Percentiles rank a stretch among this genome's conserved stretches.
Conservation (phyloP, 2,329 filamentous ascomycete genomes). For the Eutypa lata region DNA sequence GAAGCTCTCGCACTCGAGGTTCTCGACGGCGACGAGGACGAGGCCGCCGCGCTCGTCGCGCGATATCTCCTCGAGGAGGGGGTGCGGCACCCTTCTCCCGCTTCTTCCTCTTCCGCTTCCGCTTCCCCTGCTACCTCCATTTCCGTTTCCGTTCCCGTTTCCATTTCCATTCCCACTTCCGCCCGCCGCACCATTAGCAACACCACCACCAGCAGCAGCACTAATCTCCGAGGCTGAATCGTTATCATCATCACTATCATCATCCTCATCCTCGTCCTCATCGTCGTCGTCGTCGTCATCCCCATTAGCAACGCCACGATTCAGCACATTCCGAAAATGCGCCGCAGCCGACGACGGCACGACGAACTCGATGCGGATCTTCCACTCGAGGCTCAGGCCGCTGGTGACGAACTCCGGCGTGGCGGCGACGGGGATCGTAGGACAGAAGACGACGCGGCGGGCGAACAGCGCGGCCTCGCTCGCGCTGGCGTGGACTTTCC, state of each 20-base stretch:
- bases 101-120: constrained; percentile 6
- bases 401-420: constrained; percentile 92
- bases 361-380: constrained; percentile 87
- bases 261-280: constrained; percentile 4
- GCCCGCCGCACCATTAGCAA: too few species aligned
- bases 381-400: constrained; percentile 85
- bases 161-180: too few species aligned
- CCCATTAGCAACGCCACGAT: too few species aligned
- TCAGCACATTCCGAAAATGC: too few species aligned
- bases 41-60: constrained; percentile 73
- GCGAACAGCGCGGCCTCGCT: constrained; percentile 84
- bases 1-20: constrained; percentile 81
- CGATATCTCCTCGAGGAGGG: constrained; percentile 74
- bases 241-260: background rate
- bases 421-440: constrained; percentile 76
- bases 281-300: constrained; percentile 22
- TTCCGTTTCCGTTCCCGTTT: too few species aligned
- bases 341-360: constrained; percentile 56
- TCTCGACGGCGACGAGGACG: constrained; percentile 74
- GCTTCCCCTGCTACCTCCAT: background rate
- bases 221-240: too few species aligned
- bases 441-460: constrained; percentile 73
- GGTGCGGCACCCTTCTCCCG: constrained; percentile 31
- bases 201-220: too few species aligned
- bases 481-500: constrained; percentile 72